These are phyloP conservation scores for Neonectria coccinea DNA, from an alignment of 2,329 filamentous ascomycete genomes.

Conservation along the genomic window DNA sequence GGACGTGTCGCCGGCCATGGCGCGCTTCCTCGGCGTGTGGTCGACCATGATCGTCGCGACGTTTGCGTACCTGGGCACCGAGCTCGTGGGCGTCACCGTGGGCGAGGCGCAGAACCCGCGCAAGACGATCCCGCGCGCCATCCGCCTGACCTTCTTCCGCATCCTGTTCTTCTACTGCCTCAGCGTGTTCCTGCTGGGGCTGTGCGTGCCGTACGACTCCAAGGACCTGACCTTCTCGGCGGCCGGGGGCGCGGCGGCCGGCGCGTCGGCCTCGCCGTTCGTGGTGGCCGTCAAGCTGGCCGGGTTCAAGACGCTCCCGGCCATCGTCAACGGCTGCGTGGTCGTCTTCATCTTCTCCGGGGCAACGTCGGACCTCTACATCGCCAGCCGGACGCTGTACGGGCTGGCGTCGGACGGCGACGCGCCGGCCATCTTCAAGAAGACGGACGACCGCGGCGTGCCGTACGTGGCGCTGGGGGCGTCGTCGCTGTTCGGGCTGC, in stretches of 20 bases:
- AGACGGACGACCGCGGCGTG: constrained; percentile 77
- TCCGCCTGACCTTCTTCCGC: constrained; percentile 83
- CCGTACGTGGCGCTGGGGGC: constrained; percentile 73
- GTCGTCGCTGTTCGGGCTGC: constrained; percentile 71
- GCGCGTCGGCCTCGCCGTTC: constrained; percentile 71
- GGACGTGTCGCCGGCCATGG: constrained; percentile 50
- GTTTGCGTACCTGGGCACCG: constrained; percentile 82
- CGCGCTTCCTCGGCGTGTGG: constrained; percentile 72
- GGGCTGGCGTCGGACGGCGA: constrained; percentile 78
- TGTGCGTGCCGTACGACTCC: constrained; percentile 79
- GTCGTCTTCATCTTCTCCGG: constrained; percentile 81
- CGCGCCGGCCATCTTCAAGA: constrained; percentile 77
- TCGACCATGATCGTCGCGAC: constrained; percentile 79
- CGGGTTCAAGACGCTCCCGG: constrained; percentile 71
- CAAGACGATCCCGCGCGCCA: constrained; percentile 79
- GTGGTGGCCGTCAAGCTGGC: constrained; percentile 77
- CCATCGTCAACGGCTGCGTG: constrained; percentile 79
- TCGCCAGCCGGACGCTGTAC: constrained; percentile 77
- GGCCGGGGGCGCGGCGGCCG: constrained; percentile 51
- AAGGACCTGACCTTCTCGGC: constrained; percentile 68
- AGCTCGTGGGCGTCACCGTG: constrained; percentile 81
- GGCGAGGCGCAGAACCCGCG: constrained; percentile 84
- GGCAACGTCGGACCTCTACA: constrained; percentile 82
- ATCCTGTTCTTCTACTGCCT: constrained; percentile 85
- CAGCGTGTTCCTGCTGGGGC: constrained; percentile 78